Base-by-base conservation (phyloP, 2,329 filamentous ascomycete genomes). In the Alternaria brassicae region DNA sequence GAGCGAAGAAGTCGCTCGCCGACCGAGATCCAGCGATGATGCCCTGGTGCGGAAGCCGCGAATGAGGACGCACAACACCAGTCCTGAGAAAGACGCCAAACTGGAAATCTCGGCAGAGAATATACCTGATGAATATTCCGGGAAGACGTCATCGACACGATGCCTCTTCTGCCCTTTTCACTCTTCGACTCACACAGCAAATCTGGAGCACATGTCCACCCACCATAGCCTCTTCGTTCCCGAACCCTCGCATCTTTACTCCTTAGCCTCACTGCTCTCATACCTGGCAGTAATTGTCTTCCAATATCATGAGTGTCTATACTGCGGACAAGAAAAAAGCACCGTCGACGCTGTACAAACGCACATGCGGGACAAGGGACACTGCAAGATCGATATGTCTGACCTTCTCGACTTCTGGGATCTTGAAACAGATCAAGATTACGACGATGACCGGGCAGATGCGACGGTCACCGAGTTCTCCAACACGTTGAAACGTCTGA, bases 351-450 rank as follows among this genome's bases (percentile, higher is more conserved):
- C 42, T 30, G 56, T 58, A 9, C 56, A 58, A 30, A 58, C 51
- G 13, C 56, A 58, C 17, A 58, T 58, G 56, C 37, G 51, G 0
- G 51, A 58, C n/a, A 50, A 42, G 15, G 42, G 28, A n/a, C 44
- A 58, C 10, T 55, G 56, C 21, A 49, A 23, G 23, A 25, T 58
- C 19, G 27, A 52, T 19, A 58, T 9, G 30, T 10, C 17, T 2
- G 19, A 49, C 1, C 36, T 42, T 3, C 2, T 3, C 0, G 44
- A 32, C 9, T 56, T 56, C 15, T 42, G 27, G n/a, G 42, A 42
- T 7, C n/a, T 13, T 2, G 28, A 15, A 6, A 9, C 27, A 4
- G 17, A 54, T 4, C 21, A 30, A 15, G 17, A 13, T 0, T 13
- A 17, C 5, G 13, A 30, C 8, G 28, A 52, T 9, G 49, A 3